Base-by-base conservation (phyloP, 176 grass and related monocot species). In the Areca catechu region DNA sequence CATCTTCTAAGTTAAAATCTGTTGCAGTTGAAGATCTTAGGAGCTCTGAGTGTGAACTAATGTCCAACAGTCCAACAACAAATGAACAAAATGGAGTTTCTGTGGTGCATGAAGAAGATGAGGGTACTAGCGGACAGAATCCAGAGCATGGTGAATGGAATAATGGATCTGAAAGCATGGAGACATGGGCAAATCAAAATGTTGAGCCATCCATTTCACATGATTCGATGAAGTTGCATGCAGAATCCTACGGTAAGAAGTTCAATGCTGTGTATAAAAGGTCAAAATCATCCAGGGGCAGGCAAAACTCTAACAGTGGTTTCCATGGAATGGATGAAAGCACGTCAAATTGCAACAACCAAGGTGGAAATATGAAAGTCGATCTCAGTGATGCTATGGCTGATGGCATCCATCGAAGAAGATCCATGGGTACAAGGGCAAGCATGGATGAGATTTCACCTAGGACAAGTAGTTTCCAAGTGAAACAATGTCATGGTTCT, bases 201-300 rank as follows among this genome's bases (percentile, higher is more conserved):
- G 71, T 24, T 54, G 54, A 15, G 60, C 56, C 74, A 19, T 59
- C 63, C 70, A 65, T 58, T 72, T 82, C 77, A 52, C 71, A 74
- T 61, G 76, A 88, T 50, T 62, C 58, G 49, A 65, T 58, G 15
- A 43, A 43, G 34, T 22, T 64, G 23, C 62, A 81, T 64, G 16
- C 50, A 21, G 48, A 28, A 3, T 74, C 79, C 64, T 6, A 69
- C 64, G 15, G 6, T 53, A 87, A 84, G 70, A 67, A 37, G 30
- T 76, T 59, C 16, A 62, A 60, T 71, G 72, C 74, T 61, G 86
- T 97, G 19, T 97, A 97, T 79, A 88, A 43, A 72, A 90, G 92
- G 66, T 88, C 69, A 52, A 90, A 76, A 29, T 48, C 62, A 72
- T 83, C 62, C 49, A 84, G 74, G 71, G 57, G 65, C 22, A 80